Evolutionary conservation across 257 asterid species (phyloP).

Genomic region (Solanum ahanhuiri): DNA sequence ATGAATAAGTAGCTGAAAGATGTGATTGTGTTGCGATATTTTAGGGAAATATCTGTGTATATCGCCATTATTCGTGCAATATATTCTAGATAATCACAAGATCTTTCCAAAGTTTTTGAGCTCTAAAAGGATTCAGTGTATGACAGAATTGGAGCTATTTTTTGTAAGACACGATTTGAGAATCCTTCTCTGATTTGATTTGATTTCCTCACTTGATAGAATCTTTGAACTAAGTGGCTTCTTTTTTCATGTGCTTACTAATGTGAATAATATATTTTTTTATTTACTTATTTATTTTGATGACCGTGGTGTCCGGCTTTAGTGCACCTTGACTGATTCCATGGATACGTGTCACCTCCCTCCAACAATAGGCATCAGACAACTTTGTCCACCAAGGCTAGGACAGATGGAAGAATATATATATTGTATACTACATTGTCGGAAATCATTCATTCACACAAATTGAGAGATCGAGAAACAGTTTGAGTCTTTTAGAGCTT

Average conservation of each 20-base stretch:
- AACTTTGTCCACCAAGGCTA: background rate
- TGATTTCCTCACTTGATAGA: background rate
- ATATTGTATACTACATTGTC: background rate
- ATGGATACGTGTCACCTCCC: background rate
- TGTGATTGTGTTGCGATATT: background rate
- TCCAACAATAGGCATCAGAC: background rate
- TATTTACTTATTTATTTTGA: background rate
- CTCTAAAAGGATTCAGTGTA: background rate
- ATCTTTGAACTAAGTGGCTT: background rate
- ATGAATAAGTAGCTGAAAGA: background rate
- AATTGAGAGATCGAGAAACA: background rate
- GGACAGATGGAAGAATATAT: background rate
- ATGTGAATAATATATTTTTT: background rate
- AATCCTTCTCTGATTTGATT: background rate
- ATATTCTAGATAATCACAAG: background rate
- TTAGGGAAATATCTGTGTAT: background rate
- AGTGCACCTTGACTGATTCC: background rate
- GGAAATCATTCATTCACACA: background rate
- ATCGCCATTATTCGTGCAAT: background rate
- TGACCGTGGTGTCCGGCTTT: background rate
- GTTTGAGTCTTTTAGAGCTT: background rate
- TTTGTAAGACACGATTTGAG: background rate
- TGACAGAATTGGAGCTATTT: background rate
- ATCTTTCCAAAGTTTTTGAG: background rate
- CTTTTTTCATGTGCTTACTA: background rate